Percentiles rank a stretch among this genome's conserved stretches.
Conservation (phyloP, 106 monocot species). For the Allium cepa region DNA sequence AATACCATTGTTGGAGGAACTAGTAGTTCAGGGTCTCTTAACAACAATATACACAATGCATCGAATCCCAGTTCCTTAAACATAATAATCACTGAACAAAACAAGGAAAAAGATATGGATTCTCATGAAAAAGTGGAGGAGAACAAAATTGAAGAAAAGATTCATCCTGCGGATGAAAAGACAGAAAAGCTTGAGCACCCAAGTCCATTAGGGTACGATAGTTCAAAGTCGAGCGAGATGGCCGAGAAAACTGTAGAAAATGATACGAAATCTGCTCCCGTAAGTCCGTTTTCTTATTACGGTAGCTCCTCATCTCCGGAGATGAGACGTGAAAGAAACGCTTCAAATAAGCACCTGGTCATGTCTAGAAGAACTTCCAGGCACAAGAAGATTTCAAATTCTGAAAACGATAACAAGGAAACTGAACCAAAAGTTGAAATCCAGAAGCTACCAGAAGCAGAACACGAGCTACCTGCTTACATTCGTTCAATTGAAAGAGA, state of each 20-base stretch:
- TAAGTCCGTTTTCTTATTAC: constrained; percentile 14
- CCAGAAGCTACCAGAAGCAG: not conserved
- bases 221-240: constrained; percentile 1
- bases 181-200: not conserved
- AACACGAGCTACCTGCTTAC: not conserved
- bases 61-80: not conserved
- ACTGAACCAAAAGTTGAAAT: constrained; percentile 6
- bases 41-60: not conserved
- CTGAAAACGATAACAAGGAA: not conserved
- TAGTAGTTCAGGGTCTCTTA: constrained; percentile 1
- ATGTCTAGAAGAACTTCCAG: constrained; percentile 19
- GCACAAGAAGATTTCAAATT: constrained; percentile 5
- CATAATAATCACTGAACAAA: not conserved
- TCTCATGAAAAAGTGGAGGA: not conserved
- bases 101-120: not conserved
- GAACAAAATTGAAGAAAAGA: not conserved
- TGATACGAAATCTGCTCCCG: not conserved
- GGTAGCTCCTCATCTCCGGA: constrained; percentile 10
- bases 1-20: constrained; percentile 10
- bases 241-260: constrained; percentile 7
- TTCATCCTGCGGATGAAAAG: not conserved
- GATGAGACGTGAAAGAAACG: not conserved
- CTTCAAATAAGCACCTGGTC: not conserved
- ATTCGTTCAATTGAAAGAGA: constrained; percentile 8
- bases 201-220: constrained; percentile 3